phyloP scores from a whole-genome alignment of 768 basidiomycete species.

The Leccinellum luteum region DNA sequence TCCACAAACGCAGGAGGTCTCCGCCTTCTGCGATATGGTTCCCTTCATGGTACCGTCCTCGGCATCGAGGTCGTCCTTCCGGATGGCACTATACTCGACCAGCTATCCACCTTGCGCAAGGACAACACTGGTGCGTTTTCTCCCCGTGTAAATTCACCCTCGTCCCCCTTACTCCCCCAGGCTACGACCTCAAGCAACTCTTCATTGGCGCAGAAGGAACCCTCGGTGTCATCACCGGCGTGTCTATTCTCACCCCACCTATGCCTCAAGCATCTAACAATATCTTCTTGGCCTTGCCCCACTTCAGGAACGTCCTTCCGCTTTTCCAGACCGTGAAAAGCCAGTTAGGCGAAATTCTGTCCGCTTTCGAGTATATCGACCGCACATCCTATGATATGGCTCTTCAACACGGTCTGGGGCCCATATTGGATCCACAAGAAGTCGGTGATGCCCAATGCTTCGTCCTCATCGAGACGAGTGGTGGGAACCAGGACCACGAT shows the following conservation, averaged over 20 bases:
- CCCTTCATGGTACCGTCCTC: slow-evolving; percentile 90
- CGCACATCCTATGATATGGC: slow-evolving; percentile 79
- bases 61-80: slow-evolving; percentile 95
- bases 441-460: slow-evolving; percentile 82
- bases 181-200: slow-evolving; percentile 96
- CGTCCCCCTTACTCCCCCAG: slow-evolving; percentile 37
- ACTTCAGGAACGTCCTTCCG: slow-evolving; percentile 83
- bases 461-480: slow-evolving; percentile 92
- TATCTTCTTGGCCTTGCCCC: slow-evolving; percentile 84
- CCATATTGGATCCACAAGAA: slow-evolving; percentile 71
- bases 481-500: slow-evolving; percentile 89
- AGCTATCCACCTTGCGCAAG: slow-evolving; percentile 87
- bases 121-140: slow-evolving; percentile 84
- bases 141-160: background rate
- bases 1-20: slow-evolving; percentile 98
- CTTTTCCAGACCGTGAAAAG: slow-evolving; percentile 79
- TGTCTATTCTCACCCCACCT: slow-evolving; percentile 90
- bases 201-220: slow-evolving; percentile 99
- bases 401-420: slow-evolving; percentile 79
- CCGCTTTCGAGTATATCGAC: slow-evolving; percentile 97
- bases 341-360: slow-evolving; percentile 90
- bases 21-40: slow-evolving; percentile 89
- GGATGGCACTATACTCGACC: slow-evolving; percentile 88
- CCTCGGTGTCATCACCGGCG: slow-evolving; percentile 90
- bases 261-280: slow-evolving; percentile 84